Base-by-base conservation (phyloP, 768 basidiomycete genomes). In the Boletales sp. region DNA sequence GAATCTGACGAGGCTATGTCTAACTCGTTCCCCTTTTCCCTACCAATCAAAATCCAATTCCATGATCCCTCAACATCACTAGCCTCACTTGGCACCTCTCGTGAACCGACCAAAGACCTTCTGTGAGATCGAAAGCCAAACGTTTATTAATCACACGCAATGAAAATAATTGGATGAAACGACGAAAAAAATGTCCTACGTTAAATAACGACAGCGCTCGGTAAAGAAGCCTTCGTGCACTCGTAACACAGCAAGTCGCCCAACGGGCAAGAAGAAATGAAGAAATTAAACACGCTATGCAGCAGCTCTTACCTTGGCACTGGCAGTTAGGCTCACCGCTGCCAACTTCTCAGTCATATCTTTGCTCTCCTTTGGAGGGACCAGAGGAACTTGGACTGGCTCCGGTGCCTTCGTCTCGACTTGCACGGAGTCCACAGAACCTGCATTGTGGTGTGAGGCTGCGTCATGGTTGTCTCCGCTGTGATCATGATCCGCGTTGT, bases 221-320 rank as follows among this genome's bases (percentile, higher is more conserved):
- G 30, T 4, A 32, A 39, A 27, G 13, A 15, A 29, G 30, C 29
- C 27, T 30, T 40, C 30, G 17, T 43, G 32, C n/a, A 36, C 24
- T 27, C 48, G 41, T 21, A 41, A 11, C 31, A 24, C 40, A 45
- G 36, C 43, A 14, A 31, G 34, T 13, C n/a, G 27, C 47, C 34
- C 38, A 35, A 48, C n/a, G n/a, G n/a, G n/a, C n/a, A 40, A 35
- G 41, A 10, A 31, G 43, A 40, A 18, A n/a, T n/a, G 14, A 51
- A 46, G 39, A 15, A 39, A 44, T 66, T 47, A 69, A 51, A 18
- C 24, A 8, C 34, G 30, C 40, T 51, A 56, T 21, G 42, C 44
- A 36, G 40, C 45, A 45, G 24, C 44, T 51, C 65, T 55, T 57
- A 67, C 65, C 66, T 67, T 67, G n/a, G 60, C 67, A 34, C 60